Evolutionary conservation across 352 stramenopile genomes (phyloP).

Genomic region (Globisporangium megalacanthum): DNA sequence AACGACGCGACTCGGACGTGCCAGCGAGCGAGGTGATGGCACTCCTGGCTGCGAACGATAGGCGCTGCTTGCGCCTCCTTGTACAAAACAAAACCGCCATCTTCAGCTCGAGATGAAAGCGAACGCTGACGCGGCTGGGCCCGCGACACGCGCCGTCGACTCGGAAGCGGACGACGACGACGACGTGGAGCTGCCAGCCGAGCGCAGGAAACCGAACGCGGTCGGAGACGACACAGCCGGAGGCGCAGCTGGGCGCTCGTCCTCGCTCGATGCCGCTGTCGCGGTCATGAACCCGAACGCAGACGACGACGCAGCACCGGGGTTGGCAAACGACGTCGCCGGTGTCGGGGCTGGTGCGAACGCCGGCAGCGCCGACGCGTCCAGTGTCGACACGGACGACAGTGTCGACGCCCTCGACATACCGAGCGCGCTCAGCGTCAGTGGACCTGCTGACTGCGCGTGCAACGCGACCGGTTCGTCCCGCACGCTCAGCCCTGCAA

Average conservation of each 20-base stretch:
- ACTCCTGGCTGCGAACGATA: too few relatives aligned
- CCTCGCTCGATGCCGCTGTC: neutral
- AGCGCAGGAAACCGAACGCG: slow-evolving; percentile 52
- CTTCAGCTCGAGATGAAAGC: slow-evolving; percentile 51
- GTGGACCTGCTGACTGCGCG: slow-evolving; percentile 29
- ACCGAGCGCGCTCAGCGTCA: slow-evolving; percentile 43
- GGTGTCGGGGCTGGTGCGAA: slow-evolving; percentile 13
- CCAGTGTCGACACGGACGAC: slow-evolving; percentile 12
- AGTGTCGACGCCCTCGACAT: slow-evolving; percentile 18
- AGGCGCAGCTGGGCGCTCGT: neutral
- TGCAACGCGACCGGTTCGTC: slow-evolving; percentile 20
- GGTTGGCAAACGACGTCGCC: neutral
- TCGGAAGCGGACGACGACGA: slow-evolving; percentile 17
- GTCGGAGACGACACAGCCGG: slow-evolving; percentile 42
- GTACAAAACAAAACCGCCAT: too few relatives aligned
- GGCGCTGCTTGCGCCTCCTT: too few relatives aligned
- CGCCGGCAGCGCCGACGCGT: slow-evolving; percentile 3
- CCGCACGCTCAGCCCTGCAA: slow-evolving; percentile 49
- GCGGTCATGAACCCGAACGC: slow-evolving; percentile 34
- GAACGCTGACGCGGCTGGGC: slow-evolving; percentile 41
- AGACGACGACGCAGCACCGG: slow-evolving; percentile 18
- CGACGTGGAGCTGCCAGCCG: slow-evolving; percentile 13
- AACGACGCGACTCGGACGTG: too few relatives aligned
- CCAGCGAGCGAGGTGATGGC: too few relatives aligned
- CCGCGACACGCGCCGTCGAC: slow-evolving; percentile 4